These are phyloP conservation scores for Citrullus mucosospermus DNA, from an alignment of 306 rosid species.

Conservation along the genomic window DNA sequence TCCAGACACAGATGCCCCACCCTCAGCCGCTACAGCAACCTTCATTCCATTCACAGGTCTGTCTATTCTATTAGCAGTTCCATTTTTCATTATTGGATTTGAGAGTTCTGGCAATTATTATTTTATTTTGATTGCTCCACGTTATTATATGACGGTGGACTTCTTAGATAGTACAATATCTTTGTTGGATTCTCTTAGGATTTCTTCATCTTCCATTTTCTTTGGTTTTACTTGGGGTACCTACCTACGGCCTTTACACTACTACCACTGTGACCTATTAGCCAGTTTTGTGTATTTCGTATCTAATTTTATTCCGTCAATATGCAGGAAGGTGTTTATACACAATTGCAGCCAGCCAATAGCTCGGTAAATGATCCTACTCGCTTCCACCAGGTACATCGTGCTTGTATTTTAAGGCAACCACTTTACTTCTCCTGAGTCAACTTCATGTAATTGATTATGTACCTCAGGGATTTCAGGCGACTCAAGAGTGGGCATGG, in stretches of 20 bases:
- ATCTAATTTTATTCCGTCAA: not conserved
- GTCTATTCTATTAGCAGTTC: conserved; percentile 14
- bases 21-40: conserved; percentile 54
- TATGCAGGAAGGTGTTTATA: conserved; percentile 42
- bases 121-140: conserved; percentile 2
- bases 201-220: not conserved
- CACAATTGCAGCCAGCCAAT: conserved; percentile 26
- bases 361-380: conserved; percentile 37
- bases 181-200: not conserved
- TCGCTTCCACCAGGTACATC: conserved; percentile 37
- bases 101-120: not conserved
- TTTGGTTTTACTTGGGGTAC: not conserved
- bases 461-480: conserved; percentile 44
- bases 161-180: not conserved
- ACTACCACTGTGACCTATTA: not conserved
- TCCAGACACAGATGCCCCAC: conserved; percentile 41
- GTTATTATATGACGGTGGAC: not conserved
- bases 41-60: conserved; percentile 36
- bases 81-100: not conserved
- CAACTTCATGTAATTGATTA: conserved; percentile 10
- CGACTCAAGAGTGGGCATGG: conserved; percentile 74
- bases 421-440: not conserved
- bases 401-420: not conserved
- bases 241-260: not conserved
- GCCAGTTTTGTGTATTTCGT: not conserved